These are phyloP conservation scores for Marasmius tenuissimus DNA, from an alignment of 1,284 basidiomycete genomes.

Conservation along the genomic window DNA sequence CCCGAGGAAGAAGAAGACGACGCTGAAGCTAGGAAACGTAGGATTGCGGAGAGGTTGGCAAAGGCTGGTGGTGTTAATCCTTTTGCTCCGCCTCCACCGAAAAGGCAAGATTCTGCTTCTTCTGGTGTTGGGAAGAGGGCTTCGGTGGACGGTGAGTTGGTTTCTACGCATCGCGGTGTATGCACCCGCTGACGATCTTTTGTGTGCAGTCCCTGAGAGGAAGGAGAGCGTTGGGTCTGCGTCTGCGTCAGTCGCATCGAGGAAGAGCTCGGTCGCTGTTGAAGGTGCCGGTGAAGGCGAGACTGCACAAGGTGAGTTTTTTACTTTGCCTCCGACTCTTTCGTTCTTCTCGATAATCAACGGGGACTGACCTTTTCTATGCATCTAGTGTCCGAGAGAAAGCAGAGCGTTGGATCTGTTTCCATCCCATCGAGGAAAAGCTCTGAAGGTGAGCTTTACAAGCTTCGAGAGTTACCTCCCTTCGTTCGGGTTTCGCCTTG, in stretches of 20 bases:
- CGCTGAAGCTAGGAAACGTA: constrained; percentile 47
- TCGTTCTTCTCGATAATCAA: no score
- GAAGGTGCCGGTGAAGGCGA: background rate
- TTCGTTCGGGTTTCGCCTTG: no score
- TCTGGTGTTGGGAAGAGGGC: constrained; percentile 22
- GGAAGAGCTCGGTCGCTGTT: background rate
- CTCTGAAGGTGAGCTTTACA: no score
- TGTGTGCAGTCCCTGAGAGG: constrained; percentile 12
- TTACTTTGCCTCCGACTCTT: no score
- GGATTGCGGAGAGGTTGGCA: constrained; percentile 58
- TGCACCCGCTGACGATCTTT: background rate
- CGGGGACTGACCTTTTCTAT: no score
- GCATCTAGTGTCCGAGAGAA: no score
- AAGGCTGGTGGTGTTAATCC: constrained; percentile 70
- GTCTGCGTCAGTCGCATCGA: background rate
- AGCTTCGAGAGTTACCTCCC: no score
- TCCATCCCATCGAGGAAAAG: no score
- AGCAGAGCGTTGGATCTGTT: no score
- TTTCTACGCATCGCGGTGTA: background rate
- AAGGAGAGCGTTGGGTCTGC: background rate
- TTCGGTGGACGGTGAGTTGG: constrained; percentile 17
- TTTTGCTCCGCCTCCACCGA: constrained; percentile 43
- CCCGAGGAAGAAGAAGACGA: constrained; percentile 48
- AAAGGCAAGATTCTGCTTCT: constrained; percentile 20
- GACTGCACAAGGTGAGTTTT: no score